Conservation (phyloP, 2,329 filamentous ascomycete genomes). For the Achaetomium macrosporum region DNA sequence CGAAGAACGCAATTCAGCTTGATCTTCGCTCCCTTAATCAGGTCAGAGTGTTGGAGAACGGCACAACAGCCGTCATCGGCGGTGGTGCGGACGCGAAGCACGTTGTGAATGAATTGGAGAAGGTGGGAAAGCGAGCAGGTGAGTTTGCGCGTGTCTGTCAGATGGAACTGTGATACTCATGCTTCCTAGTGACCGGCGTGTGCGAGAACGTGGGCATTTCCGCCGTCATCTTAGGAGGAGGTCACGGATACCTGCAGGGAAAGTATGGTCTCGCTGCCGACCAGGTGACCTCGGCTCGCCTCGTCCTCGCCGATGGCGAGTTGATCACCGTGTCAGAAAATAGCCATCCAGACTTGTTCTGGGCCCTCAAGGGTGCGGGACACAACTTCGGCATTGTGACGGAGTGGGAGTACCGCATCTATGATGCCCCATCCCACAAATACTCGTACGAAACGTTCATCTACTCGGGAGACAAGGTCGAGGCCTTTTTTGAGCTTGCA, state of each 20-base stretch:
- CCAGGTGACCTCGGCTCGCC: not conserved
- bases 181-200: no score
- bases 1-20: no score
- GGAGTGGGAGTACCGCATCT: conserved; percentile 39
- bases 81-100: no score
- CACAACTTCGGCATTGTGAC: conserved; percentile 19
- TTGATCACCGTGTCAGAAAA: conserved; percentile 26
- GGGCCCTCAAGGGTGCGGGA: conserved; percentile 6
- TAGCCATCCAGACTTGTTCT: conserved; percentile 1
- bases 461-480: no score
- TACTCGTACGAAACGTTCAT: not conserved
- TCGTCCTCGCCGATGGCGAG: not conserved
- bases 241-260: not conserved
- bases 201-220: not conserved
- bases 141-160: no score
- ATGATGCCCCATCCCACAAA: conserved; percentile 28
- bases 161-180: no score
- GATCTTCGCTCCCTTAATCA: no score
- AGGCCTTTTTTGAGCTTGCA: no score
- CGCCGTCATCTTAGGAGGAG: not conserved
- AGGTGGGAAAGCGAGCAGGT: no score
- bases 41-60: no score
- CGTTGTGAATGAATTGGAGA: no score
- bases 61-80: no score
- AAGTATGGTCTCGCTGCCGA: not conserved